Evolutionary conservation across 805 yeast species (phyloP), one percentile per base, ranked within the genome.

Genomic region (Yamadazyma kitorensis): DNA sequence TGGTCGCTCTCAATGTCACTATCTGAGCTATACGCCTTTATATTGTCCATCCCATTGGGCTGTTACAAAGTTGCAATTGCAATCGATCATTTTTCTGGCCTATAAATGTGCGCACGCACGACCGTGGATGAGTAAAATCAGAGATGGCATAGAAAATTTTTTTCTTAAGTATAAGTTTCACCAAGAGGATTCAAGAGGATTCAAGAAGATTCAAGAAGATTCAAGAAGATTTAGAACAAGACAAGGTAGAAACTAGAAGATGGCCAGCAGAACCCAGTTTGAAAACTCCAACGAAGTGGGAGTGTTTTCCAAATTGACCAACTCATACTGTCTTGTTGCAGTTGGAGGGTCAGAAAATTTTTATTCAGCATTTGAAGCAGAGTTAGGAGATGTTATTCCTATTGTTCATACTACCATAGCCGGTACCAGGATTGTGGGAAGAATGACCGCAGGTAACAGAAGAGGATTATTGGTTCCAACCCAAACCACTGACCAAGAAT

Each of bases 371-470:
- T 91, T 93, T 58, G 98, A 93, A 72, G 96, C 96, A 34, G 96
- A 93, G 64, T 72, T 94, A 45, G 97, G 97, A 42, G 98, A 89
- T 64, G 88, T 87, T 34, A 80, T 93, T 44, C 99, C 99, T 34
- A 86, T 93, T 53, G 93, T 86, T 44, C 96, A 93, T 59, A 87
- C 98, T 35, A 93, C 98, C 40, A 93, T 93, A 52, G 97, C 97
- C 20, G 98, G 98, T 51, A 89, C 95, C 54, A 82, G 98, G 68
- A 93, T 93, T 47, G 83, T 93, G 41, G 99, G 99, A 54, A 78
- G 98, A 64, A 84, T 93, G 94, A 85, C 96, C 26, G 97, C 96
- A 28, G 98, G 96, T 54, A 93, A 93, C 76, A 83, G 98, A 72
- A 80, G 98, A 61, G 99, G 99, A 22, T 70, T 93, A 45, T 74